These are phyloP conservation scores for Trypanosoma platydactyli DNA, from an alignment of 208 protist genomes.

Conservation along the genomic window DNA sequence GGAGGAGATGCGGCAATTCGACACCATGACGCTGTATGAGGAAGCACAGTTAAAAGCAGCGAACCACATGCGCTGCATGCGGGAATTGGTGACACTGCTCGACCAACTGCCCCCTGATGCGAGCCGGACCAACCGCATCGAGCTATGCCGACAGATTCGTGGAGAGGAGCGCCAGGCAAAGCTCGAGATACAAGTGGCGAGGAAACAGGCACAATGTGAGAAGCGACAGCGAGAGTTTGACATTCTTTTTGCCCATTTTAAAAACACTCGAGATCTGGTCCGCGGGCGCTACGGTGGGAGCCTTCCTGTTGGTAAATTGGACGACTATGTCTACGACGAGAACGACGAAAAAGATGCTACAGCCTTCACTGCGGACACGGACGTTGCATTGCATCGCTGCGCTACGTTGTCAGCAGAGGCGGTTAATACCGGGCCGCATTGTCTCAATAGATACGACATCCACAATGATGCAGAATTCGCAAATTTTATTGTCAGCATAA, in stretches of 20 bases:
- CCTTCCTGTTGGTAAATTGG: slow-evolving; percentile 3
- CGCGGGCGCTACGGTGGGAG: slow-evolving; percentile 32
- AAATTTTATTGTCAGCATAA: slow-evolving; percentile 50
- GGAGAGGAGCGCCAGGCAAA: slow-evolving; percentile 34
- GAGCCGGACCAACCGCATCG: slow-evolving; percentile 27
- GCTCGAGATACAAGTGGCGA: slow-evolving; percentile 38
- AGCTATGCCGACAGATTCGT: slow-evolving; percentile 42
- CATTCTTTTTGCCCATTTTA: slow-evolving; percentile 34
- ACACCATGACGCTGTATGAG: slow-evolving; percentile 33
- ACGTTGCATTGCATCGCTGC: slow-evolving; percentile 1
- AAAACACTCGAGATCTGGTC: slow-evolving; percentile 45
- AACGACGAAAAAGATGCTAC: background rate
- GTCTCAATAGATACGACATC: slow-evolving; percentile 32
- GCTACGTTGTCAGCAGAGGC: background rate
- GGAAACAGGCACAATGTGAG: slow-evolving; percentile 39
- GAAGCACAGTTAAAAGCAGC: slow-evolving; percentile 33
- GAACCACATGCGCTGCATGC: slow-evolving; percentile 39
- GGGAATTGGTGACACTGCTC: slow-evolving; percentile 46
- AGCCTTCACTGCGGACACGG: background rate
- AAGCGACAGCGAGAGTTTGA: slow-evolving; percentile 32
- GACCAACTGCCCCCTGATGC: slow-evolving; percentile 26
- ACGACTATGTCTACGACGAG: no score
- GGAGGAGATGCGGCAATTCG: slow-evolving; percentile 10
- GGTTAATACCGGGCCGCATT: background rate
- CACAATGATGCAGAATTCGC: slow-evolving; percentile 56